Evolutionary conservation across 352 stramenopile species (phyloP).

Genomic region (Phytophthora uliginosa): DNA sequence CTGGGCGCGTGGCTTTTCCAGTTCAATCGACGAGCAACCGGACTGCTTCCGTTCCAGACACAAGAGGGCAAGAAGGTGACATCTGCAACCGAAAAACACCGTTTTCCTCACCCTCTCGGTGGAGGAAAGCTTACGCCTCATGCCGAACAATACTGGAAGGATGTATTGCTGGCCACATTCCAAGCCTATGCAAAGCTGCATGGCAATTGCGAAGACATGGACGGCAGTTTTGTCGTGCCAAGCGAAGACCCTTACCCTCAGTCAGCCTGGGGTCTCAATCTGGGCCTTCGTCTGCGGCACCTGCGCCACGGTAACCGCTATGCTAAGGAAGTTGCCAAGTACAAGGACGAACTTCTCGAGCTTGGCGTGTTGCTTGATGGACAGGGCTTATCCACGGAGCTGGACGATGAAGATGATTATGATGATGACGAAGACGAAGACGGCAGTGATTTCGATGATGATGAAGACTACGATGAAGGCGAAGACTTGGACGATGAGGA

Average conservation of each 20-base stretch:
- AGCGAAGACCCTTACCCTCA: constrained; percentile 62
- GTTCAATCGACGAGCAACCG: constrained; percentile 51
- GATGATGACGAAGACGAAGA: constrained; percentile 19
- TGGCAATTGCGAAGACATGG: constrained; percentile 66
- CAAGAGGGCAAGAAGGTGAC: constrained; percentile 39
- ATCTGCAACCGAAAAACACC: constrained; percentile 14
- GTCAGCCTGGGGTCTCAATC: constrained; percentile 74
- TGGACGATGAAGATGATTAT: constrained; percentile 12
- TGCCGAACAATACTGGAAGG: constrained; percentile 78
- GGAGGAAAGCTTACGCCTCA: constrained; percentile 49
- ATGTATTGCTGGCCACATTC: constrained; percentile 77
- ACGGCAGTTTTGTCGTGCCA: constrained; percentile 69
- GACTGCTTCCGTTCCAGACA: constrained; percentile 54
- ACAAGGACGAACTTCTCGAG: constrained; percentile 50
- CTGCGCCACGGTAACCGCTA: constrained; percentile 77
- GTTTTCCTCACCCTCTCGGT: neutral
- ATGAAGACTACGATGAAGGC: constrained; percentile 17
- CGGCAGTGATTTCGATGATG: constrained; percentile 1
- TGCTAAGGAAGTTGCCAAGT: constrained; percentile 67
- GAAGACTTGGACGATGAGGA: constrained; percentile 8
- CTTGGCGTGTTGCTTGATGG: constrained; percentile 41
- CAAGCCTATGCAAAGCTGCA: constrained; percentile 58
- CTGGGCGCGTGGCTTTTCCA: constrained; percentile 90
- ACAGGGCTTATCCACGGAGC: constrained; percentile 12
- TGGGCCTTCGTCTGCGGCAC: constrained; percentile 75